A percentile compares a stretch with the other conserved stretches of the same genome.
Conservation (phyloP, 2,329 filamentous ascomycete genomes). For the Penicillium decumbens region DNA sequence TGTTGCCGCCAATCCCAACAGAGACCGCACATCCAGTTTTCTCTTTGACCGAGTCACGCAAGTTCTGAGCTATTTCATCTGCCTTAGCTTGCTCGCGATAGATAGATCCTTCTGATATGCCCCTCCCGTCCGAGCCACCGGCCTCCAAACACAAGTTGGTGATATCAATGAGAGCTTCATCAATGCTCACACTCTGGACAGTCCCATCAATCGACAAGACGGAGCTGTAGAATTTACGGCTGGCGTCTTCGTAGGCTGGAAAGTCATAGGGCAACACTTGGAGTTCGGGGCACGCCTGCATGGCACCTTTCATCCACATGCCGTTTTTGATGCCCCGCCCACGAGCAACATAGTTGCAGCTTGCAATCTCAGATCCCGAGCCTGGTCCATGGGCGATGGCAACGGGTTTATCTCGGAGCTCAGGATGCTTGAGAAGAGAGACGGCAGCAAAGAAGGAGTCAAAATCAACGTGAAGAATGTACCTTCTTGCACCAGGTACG, state of each 20-base stretch:
- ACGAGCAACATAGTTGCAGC: slow-evolving; percentile 91
- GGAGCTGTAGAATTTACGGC: slow-evolving; percentile 77
- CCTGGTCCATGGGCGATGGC: slow-evolving; percentile 86
- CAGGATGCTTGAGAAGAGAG: slow-evolving; percentile 71
- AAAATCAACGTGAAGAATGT: slow-evolving; percentile 94
- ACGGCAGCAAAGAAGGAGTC: slow-evolving; percentile 98
- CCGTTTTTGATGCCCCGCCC: slow-evolving; percentile 88
- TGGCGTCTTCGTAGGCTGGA: slow-evolving; percentile 87
- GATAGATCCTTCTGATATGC: slow-evolving; percentile 62
- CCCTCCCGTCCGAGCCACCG: slow-evolving; percentile 62
- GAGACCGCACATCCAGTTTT: slow-evolving; percentile 84
- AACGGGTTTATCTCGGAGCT: slow-evolving; percentile 71
- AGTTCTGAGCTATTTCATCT: slow-evolving; percentile 61
- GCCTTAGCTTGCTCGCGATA: slow-evolving; percentile 75
- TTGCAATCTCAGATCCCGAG: slow-evolving; percentile 87
- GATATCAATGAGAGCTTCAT: slow-evolving; percentile 86
- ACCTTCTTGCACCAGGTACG: slow-evolving; percentile 63
- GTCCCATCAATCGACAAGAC: slow-evolving; percentile 74
- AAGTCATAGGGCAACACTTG: slow-evolving; percentile 96
- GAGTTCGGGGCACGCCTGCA: slow-evolving; percentile 75
- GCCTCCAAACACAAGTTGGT: slow-evolving; percentile 64
- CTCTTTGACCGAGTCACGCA: slow-evolving; percentile 66
- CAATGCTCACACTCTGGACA: slow-evolving; percentile 94
- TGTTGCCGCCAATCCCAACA: slow-evolving; percentile 85
- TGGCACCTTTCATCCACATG: slow-evolving; percentile 97